Base-by-base conservation (phyloP, 192 early-diverging fungal genomes). In the Phlyctochytrium arcticum region DNA sequence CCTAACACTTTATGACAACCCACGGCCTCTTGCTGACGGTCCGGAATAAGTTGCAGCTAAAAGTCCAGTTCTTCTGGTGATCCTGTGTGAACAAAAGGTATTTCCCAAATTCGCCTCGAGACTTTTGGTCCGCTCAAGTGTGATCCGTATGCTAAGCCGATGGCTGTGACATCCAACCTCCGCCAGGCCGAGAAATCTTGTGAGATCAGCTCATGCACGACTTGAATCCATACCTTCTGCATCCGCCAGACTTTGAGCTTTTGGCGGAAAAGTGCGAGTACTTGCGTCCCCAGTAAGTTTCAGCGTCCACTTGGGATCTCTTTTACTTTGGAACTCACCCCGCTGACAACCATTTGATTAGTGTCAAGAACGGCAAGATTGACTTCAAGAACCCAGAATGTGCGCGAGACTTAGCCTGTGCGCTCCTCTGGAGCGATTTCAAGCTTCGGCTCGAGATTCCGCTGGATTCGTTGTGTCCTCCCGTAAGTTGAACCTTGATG, bases 331-430 rank as follows among this genome's bases (percentile, higher is more conserved):
- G 0, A 56, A 32, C 39, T 76, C 66, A 30, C 30, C 73, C 6
- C 31, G 4, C 6, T 54, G 39, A 29, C 72, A 55, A 4, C 5
- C n/a, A 10, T 46, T 19, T 15, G 68, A 65, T 6, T 58, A 35
- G 34, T 54, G 69, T 9, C n/a, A n/a, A n/a, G n/a, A n/a, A n/a
- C n/a, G n/a, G n/a, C n/a, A 53, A 65, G 33, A 80, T 89, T 34
- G 77, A 91, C 63, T 91, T 89, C 66, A 79, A 81, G 23, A 71
- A 91, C 67, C 77, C 86, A 10, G 53, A 70, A 35, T 87, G 87
- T 21, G 63, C 82, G 1, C 70, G 83, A 37, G 83, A 84, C 54
- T 69, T 89, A 21, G 86, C 80, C 2, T 80, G 77, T 27, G 82
- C 78, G 23, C 50, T 91, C 3, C 69, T 91, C 35, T 79, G 76